Percentiles rank a stretch among this genome's conserved stretches.
Evolutionary conservation across 495 filamentous ascomycete genomes (phyloP).

Genomic region (Aspergillus affinis): DNA sequence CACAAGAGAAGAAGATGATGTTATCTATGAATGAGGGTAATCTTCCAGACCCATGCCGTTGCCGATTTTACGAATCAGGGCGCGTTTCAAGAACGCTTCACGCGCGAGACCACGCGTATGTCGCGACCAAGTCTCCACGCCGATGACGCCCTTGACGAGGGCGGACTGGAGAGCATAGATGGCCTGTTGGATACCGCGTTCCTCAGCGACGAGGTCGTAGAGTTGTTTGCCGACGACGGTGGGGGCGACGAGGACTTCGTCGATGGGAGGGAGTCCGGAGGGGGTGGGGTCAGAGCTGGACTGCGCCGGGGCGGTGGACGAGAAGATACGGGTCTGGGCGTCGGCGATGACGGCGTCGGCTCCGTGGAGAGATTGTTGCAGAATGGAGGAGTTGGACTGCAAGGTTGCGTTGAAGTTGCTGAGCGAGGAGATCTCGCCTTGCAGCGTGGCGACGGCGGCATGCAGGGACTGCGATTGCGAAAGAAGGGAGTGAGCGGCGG

Average conservation of each 20-base stretch:
- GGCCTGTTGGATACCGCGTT: conserved; percentile 77
- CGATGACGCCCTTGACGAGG: conserved; percentile 76
- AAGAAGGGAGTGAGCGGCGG: conserved; percentile 69
- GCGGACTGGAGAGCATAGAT: conserved; percentile 82
- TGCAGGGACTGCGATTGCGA: conserved; percentile 80
- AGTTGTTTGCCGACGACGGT: conserved; percentile 91
- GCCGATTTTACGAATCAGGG: conserved; percentile 84
- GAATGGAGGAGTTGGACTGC: conserved; percentile 70
- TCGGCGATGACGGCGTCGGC: conserved; percentile 77
- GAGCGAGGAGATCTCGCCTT: conserved; percentile 69
- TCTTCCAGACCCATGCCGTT: conserved; percentile 72
- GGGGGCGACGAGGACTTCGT: conserved; percentile 89
- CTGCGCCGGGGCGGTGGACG: conserved; percentile 18
- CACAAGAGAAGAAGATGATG: conserved; percentile 1
- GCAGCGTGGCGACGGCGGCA: conserved; percentile 61
- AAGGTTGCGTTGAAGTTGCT: conserved; percentile 66
- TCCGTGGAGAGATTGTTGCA: conserved; percentile 71
- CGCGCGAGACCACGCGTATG: conserved; percentile 79
- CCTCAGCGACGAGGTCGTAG: conserved; percentile 84
- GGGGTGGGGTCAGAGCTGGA: conserved; percentile 36
- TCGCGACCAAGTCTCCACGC: conserved; percentile 76
- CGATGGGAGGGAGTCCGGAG: conserved; percentile 65
- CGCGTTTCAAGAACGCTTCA: conserved; percentile 90
- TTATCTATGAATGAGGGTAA: conserved; percentile 3
- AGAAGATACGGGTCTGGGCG: conserved; percentile 44